A percentile compares a stretch with the other conserved stretches of the same genome.
Evolutionary conservation across 345 rosid species (phyloP).

Genomic region (Gynandropsis gynandra): DNA sequence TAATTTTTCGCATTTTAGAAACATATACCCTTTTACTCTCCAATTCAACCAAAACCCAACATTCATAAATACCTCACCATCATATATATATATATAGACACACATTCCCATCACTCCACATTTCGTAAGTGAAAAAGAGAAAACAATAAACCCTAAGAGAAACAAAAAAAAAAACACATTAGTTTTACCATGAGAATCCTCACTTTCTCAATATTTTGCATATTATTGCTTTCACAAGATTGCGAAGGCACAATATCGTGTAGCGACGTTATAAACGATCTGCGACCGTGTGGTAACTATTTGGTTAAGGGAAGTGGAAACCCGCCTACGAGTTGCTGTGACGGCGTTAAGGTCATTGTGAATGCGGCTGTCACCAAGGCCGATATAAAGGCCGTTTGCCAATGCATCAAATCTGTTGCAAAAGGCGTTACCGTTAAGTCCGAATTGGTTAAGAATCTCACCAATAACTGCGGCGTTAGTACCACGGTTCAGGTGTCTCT

Average conservation of each 20-base stretch:
- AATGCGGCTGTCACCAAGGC: slow-evolving; percentile 41
- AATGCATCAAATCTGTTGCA: slow-evolving; percentile 58
- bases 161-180: not conserved
- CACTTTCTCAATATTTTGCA: slow-evolving; percentile 21
- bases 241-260: slow-evolving; percentile 50
- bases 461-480: slow-evolving; percentile 46
- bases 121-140: slow-evolving; percentile 10
- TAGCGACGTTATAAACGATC: slow-evolving; percentile 47
- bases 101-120: slow-evolving; percentile 6
- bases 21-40: not conserved
- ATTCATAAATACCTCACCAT: too few relatives aligned
- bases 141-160: not conserved
- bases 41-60: not conserved
- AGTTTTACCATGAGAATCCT: not conserved
- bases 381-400: slow-evolving; percentile 57
- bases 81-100: slow-evolving; percentile 6
- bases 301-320: slow-evolving; percentile 47
- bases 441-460: slow-evolving; percentile 52
- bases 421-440: slow-evolving; percentile 41
- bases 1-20: slow-evolving; percentile 10
- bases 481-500: slow-evolving; percentile 46
- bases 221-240: slow-evolving; percentile 27
- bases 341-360: slow-evolving; percentile 43
- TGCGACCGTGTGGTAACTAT: slow-evolving; percentile 64
- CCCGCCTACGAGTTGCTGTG: slow-evolving; percentile 56